Evolutionary conservation across 805 yeast genomes (phyloP).

Genomic region (Suhomyces sp.): DNA sequence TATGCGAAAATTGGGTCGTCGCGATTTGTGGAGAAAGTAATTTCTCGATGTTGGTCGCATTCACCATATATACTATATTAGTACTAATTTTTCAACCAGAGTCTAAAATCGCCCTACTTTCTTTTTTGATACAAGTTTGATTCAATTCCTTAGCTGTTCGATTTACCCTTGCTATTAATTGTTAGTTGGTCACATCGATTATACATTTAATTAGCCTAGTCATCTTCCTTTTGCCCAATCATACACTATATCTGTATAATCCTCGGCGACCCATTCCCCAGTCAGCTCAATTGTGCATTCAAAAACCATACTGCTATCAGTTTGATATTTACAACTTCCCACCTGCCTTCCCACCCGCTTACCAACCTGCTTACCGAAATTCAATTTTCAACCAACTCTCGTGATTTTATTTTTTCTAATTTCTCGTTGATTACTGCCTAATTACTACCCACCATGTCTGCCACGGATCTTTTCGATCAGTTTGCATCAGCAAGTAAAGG

Average conservation of each 20-base stretch:
- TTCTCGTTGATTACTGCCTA: background rate
- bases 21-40: background rate
- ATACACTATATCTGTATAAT: background rate
- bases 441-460: background rate
- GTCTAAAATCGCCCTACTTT: background rate
- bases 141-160: background rate
- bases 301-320: background rate
- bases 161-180: background rate
- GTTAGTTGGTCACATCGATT: background rate
- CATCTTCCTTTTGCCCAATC: background rate
- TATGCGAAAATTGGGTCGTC: background rate
- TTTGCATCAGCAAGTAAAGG: constrained; percentile 24
- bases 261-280: background rate
- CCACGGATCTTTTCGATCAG: constrained; percentile 34
- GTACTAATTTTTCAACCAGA: background rate
- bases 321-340: background rate
- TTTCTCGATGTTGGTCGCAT: constrained; percentile 1
- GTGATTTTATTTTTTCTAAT: background rate
- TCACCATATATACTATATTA: background rate
- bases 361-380: background rate
- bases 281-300: background rate
- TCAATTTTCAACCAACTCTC: background rate
- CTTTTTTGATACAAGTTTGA: background rate
- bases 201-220: background rate
- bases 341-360: background rate